Base-by-base conservation (phyloP, 768 basidiomycete species). In the Gyrodon lividus region DNA sequence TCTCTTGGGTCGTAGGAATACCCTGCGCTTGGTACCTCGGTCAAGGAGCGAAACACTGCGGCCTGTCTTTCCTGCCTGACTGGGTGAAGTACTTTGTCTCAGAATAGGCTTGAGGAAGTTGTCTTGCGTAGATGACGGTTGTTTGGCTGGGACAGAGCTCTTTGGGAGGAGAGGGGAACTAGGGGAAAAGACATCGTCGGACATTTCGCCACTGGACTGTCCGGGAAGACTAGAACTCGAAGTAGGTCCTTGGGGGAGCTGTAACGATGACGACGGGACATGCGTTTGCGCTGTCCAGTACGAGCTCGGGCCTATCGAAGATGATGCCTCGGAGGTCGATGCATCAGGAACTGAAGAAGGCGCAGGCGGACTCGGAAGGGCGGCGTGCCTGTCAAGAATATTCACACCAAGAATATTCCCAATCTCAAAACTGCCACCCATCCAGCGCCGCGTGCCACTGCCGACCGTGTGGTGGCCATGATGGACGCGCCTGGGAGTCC, bases 381-480 rank as follows among this genome's bases (percentile, higher is more conserved):
- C 51, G 0, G 52, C 59, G 13, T 57, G 58, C 39, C 22, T 34
- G 44, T 77, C 70, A 43, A 85, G 70, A 28, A 87, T 70, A 54
- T 82, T 78, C 45, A 90, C 76, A 10, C 88, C 90, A 33, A 91
- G 72, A 54, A 92, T 77, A n/a, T 77, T 77, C 3, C 90, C 90
- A 33, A 92, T 74, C 60, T 89, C 86, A 55, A 92, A 92, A 52
- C 83, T 88, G 20, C 75, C 75, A 23, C 90, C 88, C 24, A 87
- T 77, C 87, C 87, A 91, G 19, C 69, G 73, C 13, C 63, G 68
- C 14, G 57, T 48, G n/a, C n/a, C n/a, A n/a, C n/a, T n/a, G n/a
- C 48, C 33, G 16, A 20, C 13, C 14, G 9, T 17, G 9, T 39
- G 53, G 48, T 33, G 56, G 42, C 34, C 28, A 13, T 17, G 4